Evolutionary conservation across 306 rosid genomes (phyloP), one percentile per base, ranked within the genome.

Genomic region (Cucurbita argyrosperma): DNA sequence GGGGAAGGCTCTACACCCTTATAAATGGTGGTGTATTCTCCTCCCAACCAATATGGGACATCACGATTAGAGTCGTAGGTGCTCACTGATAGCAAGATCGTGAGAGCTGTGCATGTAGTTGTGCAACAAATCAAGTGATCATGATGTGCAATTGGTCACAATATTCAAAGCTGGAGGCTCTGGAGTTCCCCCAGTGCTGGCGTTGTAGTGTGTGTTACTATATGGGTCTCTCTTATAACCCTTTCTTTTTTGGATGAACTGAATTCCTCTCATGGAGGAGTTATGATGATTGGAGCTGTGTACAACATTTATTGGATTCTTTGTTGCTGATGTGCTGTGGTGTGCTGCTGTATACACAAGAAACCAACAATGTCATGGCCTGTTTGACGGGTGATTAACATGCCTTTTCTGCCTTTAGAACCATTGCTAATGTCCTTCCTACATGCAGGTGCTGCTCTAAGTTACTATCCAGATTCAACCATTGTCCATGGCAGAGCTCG

Each of bases 271-370:
- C 88, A 76, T 76, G 84, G 82, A 77, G 87, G 82, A 77, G 87
- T 83, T 77, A 54, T 83, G 88, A 88, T 83, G 96, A 87, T 87
- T 86, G 96, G 92, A 89, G 90, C 90, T 68, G 85, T 68, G 85
- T 84, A 79, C 88, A 79, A 79, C 88, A 82, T 78, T 85, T 78
- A 82, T 80, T 84, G 84, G 77, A 78, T 86, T 87, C 73, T 84
- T 86, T 86, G 84, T 84, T 80, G 94, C 92, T 88, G 94, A 84
- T 92, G 86, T 79, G 96, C 79, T 67, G 81, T 82, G 85, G 69
- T 81, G 89, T 85, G 79, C 91, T 38, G 88, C 89, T 79, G 88
- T 87, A 11, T 87, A 79, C 92, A 89, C 92, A 89, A 85, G 97
- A 86, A 85, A 85, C 82, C 97, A 71, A 81, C 82, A 65, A 81